Conservation (phyloP, 1,284 basidiomycete genomes). For the Sporisorium scitamineum region DNA sequence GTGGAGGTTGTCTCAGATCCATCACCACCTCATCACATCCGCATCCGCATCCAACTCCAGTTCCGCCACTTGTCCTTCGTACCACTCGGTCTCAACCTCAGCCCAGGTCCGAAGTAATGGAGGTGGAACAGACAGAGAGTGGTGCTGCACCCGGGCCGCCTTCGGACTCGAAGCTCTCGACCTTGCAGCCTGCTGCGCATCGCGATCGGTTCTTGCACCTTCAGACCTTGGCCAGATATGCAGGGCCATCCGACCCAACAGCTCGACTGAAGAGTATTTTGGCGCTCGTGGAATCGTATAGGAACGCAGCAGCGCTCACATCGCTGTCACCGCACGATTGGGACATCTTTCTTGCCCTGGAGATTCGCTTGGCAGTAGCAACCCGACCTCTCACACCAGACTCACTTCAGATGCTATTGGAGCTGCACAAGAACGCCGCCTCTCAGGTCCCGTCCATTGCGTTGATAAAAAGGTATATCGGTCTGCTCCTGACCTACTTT, state of each 20-base stretch:
- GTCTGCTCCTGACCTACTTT: slow-evolving; percentile 25
- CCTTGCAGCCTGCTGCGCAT: slow-evolving; percentile 28
- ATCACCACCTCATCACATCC: slow-evolving; percentile 4
- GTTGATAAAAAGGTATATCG: slow-evolving; percentile 44
- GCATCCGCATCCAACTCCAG: not conserved
- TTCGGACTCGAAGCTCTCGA: slow-evolving; percentile 5
- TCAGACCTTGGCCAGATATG: slow-evolving; percentile 25
- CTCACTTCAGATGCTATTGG: slow-evolving; percentile 30
- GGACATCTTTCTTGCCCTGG: slow-evolving; percentile 33
- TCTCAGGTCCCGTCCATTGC: slow-evolving; percentile 14
- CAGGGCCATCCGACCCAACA: slow-evolving; percentile 25
- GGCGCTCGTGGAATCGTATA: slow-evolving; percentile 21
- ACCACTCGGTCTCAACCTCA: no score
- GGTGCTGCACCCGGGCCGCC: not conserved
- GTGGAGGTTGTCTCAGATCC: not conserved
- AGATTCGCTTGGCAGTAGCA: slow-evolving; percentile 28
- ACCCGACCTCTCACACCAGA: slow-evolving; percentile 23
- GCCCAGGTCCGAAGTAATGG: not conserved
- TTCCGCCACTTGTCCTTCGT: not conserved
- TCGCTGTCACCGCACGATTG: slow-evolving; percentile 22
- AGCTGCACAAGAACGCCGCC: slow-evolving; percentile 41
- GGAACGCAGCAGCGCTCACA: slow-evolving; percentile 10
- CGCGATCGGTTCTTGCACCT: slow-evolving; percentile 34
- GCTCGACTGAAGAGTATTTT: slow-evolving; percentile 20
- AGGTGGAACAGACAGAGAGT: not conserved